Base-by-base conservation (phyloP, 345 rosid species). In the Geranium brycei region DNA sequence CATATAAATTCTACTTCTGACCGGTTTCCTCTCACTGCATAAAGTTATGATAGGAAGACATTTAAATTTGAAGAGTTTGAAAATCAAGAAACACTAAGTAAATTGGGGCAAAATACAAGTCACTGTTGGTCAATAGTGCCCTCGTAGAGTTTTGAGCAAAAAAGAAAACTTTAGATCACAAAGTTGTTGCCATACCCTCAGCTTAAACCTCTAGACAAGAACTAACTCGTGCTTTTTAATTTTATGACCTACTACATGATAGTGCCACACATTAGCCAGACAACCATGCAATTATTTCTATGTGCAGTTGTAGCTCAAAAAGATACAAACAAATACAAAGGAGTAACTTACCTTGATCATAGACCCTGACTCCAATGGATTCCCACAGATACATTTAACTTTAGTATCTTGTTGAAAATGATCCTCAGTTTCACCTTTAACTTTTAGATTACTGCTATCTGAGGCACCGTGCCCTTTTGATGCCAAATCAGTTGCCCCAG, bases 321-420 rank as follows among this genome's bases (percentile, higher is more conserved):
- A 13, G 11, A 47, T 47, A 4, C 19, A 57, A 57, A 57, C 3
- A 57, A 15, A 16, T 16, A 57, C 19, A 57, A 5, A 15, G 57
- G 23, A 19, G 60, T 23, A 31, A 32, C 19, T 23, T 55, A 85
- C 97, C 97, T 78, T 74, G 73, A 88, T 79, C 83, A 86, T 82
- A 60, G 87, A 79, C 63, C 83, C 89, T 16, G 80, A 69, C 67
- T 80, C 85, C 75, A 77, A 73, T 35, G 88, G 68, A 68, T 80
- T 88, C 75, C 93, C 93, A 77, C 97, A 91, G 4, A 82, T 82
- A 72, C 96, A 91, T 59, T 93, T 82, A 80, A 91, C 84, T 79
- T 82, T 88, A 47, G 70, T 72, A 71, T 83, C 85, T 19, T 61
- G 59, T 57, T 69, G 85, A 60, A 64, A 69, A 31, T 72, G 61